Percentiles rank a stretch among this genome's conserved stretches.
Evolutionary conservation across 768 basidiomycete genomes (phyloP).

Genomic region (Podaxis carcinomalis): DNA sequence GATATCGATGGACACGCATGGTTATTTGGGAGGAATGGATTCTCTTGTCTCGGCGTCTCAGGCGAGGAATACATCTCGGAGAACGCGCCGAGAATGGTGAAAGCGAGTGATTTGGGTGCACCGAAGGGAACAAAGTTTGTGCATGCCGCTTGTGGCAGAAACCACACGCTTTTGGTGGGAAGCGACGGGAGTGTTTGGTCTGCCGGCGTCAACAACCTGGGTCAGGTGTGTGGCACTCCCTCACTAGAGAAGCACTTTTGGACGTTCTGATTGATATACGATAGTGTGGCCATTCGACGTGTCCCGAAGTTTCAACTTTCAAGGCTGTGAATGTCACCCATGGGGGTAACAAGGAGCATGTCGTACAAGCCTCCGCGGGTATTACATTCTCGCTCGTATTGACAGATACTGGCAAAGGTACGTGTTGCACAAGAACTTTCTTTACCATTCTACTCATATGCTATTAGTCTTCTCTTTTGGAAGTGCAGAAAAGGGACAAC

Average conservation of each 20-base stretch:
- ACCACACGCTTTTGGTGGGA: constrained; percentile 80
- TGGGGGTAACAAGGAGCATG: constrained; percentile 57
- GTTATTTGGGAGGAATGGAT: constrained; percentile 85
- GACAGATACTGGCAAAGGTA: constrained; percentile 78
- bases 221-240: constrained; percentile 54
- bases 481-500: constrained; percentile 88
- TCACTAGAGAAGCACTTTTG: not conserved
- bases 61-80: constrained; percentile 63
- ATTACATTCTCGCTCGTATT: constrained; percentile 81
- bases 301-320: constrained; percentile 65
- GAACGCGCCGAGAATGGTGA: constrained; percentile 63
- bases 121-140: constrained; percentile 58
- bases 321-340: constrained; percentile 54
- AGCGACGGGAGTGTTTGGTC: constrained; percentile 82
- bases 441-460: not conserved
- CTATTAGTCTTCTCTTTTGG: constrained; percentile 79
- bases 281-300: constrained; percentile 69
- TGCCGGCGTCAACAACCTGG: constrained; percentile 74
- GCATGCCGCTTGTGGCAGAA: constrained; percentile 77
- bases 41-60: constrained; percentile 58
- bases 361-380: constrained; percentile 75
- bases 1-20: constrained; percentile 79
- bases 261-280: not conserved
- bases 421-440: constrained; percentile 14
- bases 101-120: constrained; percentile 59